phyloP scores from a whole-genome alignment of 2,329 filamentous ascomycete genomes.

The Gliomastix tumulicola region DNA sequence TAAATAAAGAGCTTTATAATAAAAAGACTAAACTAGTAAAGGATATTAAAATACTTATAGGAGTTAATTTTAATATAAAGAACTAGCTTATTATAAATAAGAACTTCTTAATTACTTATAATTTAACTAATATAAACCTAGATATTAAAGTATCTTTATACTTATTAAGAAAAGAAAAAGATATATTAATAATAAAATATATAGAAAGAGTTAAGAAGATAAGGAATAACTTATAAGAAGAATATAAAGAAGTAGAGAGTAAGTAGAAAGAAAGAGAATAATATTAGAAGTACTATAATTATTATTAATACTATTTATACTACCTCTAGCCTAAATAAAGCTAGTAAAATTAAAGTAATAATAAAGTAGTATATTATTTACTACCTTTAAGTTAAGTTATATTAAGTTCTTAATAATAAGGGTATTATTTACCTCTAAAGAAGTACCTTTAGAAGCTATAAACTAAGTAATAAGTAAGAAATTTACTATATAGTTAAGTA shows the following conservation, averaged over 20 bases:
- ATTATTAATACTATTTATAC: background rate
- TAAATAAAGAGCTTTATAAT: background rate
- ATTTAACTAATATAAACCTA: no score
- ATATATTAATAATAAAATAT: no score
- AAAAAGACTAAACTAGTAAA: no score
- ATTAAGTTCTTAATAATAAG: background rate
- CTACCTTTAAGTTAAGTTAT: background rate
- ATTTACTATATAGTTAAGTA: background rate
- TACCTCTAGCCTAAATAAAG: background rate
- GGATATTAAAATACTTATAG: slow-evolving; percentile 1
- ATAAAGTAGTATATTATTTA: background rate
- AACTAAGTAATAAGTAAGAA: background rate
- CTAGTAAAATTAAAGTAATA: background rate
- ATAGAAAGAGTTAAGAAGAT: no score
- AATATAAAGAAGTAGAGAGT: no score
- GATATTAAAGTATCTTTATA: background rate
- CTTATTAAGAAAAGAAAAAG: slow-evolving; percentile 1
- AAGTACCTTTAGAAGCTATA: background rate
- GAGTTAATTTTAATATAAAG: background rate
- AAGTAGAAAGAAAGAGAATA: no score
- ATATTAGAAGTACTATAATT: background rate
- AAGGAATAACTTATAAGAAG: no score
- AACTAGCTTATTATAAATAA: background rate
- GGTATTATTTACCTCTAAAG: no score
- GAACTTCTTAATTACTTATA: no score